Evolutionary conservation across 306 rosid species (phyloP), one percentile per base, ranked within the genome.

Genomic region (Gastrolobium bilobum): DNA sequence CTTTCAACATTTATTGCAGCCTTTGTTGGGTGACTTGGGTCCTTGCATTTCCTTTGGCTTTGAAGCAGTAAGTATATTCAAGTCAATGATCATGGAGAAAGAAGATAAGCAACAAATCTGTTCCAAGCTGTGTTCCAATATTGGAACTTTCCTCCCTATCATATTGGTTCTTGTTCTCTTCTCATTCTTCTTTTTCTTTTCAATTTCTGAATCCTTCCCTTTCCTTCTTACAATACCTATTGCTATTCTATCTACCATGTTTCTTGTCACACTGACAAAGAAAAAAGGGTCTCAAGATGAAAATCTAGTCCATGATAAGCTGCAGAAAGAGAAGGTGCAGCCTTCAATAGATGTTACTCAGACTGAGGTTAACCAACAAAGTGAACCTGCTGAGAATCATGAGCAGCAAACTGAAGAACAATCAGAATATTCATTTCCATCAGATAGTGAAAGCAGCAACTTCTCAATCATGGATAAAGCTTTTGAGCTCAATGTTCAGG

Each of bases 361-460:
- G n/a, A 57, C 29, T 75, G 81, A 62, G 59, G 40, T 52, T 66
- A 11, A 31, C 63, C 83, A 66, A 59, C 59, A 76, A 71, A 69
- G 79, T 64, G 87, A 68, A 85, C 7, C 14, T 39, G 58, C 31
- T 60, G 67, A 30, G 80, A 81, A 40, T 33, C 67, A 79, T 68
- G 88, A 80, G 51, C 37, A 60, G 52, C 76, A 71, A 46, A 78
- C 13, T 52, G 88, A 83, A 69, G 68, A 77, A 59, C 68, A 62
- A 6, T 52, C 60, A 35, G 83, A 83, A 7, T 14, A 9, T 13
- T 78, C 81, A 59, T 82, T 56, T 58, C 81, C 80, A 75, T 82
- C 91, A 30, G 92, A 83, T 37, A 77, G 83, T 68, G 92, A 90
- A 73, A 67, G 83, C n/a, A 82, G 81, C 75, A 72, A 33, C 59